phyloP scores from a whole-genome alignment of 768 basidiomycete genomes.

The Termitomyces bulborhizus region DNA sequence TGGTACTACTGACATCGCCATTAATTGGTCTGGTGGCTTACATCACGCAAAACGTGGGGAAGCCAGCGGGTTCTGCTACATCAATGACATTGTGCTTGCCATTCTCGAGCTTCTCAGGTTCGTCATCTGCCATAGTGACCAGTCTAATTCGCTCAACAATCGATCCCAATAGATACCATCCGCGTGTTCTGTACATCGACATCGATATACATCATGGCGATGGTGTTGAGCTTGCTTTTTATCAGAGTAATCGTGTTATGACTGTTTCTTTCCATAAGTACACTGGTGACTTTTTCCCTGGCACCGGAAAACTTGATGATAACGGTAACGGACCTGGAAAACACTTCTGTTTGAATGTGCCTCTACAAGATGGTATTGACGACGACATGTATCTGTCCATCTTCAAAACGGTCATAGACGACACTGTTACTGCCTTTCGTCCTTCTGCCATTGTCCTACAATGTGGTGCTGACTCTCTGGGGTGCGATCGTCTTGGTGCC shows the following conservation, averaged over 20 bases:
- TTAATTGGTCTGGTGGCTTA: constrained; percentile 98
- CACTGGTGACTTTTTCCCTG: constrained; percentile 97
- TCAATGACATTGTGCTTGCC: constrained; percentile 94
- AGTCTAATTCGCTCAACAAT: not conserved
- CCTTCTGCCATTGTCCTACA: constrained; percentile 91
- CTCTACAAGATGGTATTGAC: constrained; percentile 92
- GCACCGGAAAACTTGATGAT: constrained; percentile 94
- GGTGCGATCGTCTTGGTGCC: constrained; percentile 90
- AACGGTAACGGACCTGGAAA: constrained; percentile 85
- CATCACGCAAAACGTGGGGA: constrained; percentile 98
- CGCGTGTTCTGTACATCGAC: constrained; percentile 95
- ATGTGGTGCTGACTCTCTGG: constrained; percentile 95
- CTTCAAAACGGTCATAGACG: constrained; percentile 95
- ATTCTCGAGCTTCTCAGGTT: constrained; percentile 90
- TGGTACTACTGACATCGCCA: constrained; percentile 90
- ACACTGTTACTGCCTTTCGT: constrained; percentile 83
- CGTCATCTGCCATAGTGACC: constrained; percentile 9
- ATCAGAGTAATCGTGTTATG: constrained; percentile 96
- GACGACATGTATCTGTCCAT: constrained; percentile 94
- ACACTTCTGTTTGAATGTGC: constrained; percentile 93
- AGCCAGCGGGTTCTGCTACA: constrained; percentile 97
- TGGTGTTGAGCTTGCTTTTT: constrained; percentile 97
- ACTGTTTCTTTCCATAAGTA: constrained; percentile 99
- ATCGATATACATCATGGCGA: constrained; percentile 99
- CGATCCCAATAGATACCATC: constrained; percentile 59